These are phyloP conservation scores for Fusarium sp. DNA, from an alignment of 2,329 filamentous ascomycete species.

Conservation along the genomic window DNA sequence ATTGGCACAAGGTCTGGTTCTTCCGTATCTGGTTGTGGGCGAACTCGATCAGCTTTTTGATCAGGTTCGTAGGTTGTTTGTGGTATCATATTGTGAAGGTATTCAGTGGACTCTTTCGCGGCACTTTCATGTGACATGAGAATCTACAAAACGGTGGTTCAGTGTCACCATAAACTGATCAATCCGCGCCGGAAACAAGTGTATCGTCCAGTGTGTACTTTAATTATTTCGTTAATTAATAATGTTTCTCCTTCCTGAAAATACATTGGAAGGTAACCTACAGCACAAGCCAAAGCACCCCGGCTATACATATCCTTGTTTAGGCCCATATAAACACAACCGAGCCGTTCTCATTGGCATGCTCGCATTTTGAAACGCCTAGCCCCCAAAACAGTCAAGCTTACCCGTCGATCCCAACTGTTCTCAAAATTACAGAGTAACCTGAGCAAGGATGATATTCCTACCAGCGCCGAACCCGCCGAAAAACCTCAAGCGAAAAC, in stretches of 20 bases:
- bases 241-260: too few relatives aligned
- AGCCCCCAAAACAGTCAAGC: not conserved
- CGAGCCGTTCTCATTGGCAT: not conserved
- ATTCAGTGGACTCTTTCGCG: accelerated
- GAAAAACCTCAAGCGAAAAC: not conserved
- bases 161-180: too few relatives aligned
- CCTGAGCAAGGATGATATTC: not conserved
- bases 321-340: accelerated
- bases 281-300: not conserved
- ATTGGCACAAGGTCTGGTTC: constrained; percentile 8
- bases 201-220: too few relatives aligned
- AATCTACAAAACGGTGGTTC: too few relatives aligned
- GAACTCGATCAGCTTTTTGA: not conserved
- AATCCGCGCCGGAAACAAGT: too few relatives aligned
- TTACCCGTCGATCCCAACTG: not conserved
- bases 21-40: constrained; percentile 3
- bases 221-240: too few relatives aligned
- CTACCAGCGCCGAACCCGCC: not conserved
- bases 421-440: not conserved
- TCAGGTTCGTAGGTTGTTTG: not conserved
- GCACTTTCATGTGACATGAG: not conserved
- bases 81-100: not conserved
- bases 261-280: too few relatives aligned
- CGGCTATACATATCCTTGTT: not conserved
- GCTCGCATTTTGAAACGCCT: not conserved